Conservation (phyloP, 176 grass and related monocot species). For the Carex pumila region DNA sequence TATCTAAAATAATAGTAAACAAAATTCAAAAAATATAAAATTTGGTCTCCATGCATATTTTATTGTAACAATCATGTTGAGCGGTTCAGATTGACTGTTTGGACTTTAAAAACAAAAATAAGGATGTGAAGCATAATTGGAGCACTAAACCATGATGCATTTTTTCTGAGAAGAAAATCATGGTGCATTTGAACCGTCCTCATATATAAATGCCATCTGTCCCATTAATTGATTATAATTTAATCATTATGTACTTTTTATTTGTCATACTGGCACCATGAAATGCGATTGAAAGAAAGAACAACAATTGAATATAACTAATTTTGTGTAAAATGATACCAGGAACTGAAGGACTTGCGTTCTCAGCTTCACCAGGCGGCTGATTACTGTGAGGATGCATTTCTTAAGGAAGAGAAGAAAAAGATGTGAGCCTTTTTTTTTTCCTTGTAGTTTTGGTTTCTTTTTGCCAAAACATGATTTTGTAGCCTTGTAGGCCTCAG, state of each 20-base stretch:
- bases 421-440: constrained; percentile 38
- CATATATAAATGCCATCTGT: not conserved
- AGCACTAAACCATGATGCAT: no score
- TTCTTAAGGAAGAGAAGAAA: constrained; percentile 46
- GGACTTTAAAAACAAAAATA: no score
- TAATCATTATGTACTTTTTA: not conserved
- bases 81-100: no score
- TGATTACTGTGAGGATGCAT: constrained; percentile 70
- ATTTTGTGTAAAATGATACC: not conserved
- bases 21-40: no score
- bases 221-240: not conserved
- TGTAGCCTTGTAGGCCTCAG: not conserved
- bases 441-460: not conserved
- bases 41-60: no score
- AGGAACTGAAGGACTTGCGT: constrained; percentile 86
- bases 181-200: no score
- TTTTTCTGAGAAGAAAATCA: no score
- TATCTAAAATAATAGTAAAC: no score
- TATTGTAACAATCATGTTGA: no score
- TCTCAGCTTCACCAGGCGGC: constrained; percentile 72
- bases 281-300: not conserved
- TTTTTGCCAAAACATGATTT: not conserved
- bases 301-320: not conserved
- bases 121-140: no score
- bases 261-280: not conserved